Conservation (phyloP, 371 early-diverging fungal species). For the Mortierella sp. region DNA sequence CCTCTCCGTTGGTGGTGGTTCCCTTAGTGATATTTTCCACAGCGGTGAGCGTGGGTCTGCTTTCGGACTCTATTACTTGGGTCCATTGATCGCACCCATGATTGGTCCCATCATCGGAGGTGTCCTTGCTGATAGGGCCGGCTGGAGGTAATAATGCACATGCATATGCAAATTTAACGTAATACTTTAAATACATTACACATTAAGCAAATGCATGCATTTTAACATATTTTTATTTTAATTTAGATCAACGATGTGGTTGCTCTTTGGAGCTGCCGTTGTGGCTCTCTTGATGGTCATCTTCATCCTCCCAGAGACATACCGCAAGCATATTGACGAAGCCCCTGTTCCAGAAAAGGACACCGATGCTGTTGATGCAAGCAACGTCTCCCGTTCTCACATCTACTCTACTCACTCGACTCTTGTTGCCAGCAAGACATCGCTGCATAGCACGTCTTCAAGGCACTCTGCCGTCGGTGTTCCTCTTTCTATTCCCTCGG, state of each 20-base stretch:
- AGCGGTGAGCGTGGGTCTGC: slow-evolving; percentile 74
- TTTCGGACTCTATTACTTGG: slow-evolving; percentile 71
- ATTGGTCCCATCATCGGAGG: slow-evolving; percentile 74
- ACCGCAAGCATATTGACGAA: slow-evolving; percentile 50
- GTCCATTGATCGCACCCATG: slow-evolving; percentile 65
- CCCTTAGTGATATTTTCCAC: slow-evolving; percentile 74
- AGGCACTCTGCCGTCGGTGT: not conserved
- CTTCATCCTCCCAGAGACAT: slow-evolving; percentile 74
- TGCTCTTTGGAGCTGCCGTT: slow-evolving; percentile 63
- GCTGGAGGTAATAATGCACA: slow-evolving; percentile 61
- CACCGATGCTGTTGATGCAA: not conserved
- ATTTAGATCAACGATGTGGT: slow-evolving; percentile 69
- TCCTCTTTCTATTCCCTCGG: slow-evolving; percentile 1
- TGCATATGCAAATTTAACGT: not conserved
- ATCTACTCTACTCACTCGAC: slow-evolving; percentile 45
- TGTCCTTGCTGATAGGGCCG: slow-evolving; percentile 58
- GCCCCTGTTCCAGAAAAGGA: not conserved
- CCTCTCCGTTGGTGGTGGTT: slow-evolving; percentile 76
- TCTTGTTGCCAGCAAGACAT: slow-evolving; percentile 38
- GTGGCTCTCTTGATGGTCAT: slow-evolving; percentile 61
- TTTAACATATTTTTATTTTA: not conserved
- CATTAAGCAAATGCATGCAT: not conserved
- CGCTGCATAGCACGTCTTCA: slow-evolving; percentile 11
- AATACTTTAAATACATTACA: not conserved
- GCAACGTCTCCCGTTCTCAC: slow-evolving; percentile 16